Conservation (phyloP, 257 asterid species). For the Ilex asprella region DNA sequence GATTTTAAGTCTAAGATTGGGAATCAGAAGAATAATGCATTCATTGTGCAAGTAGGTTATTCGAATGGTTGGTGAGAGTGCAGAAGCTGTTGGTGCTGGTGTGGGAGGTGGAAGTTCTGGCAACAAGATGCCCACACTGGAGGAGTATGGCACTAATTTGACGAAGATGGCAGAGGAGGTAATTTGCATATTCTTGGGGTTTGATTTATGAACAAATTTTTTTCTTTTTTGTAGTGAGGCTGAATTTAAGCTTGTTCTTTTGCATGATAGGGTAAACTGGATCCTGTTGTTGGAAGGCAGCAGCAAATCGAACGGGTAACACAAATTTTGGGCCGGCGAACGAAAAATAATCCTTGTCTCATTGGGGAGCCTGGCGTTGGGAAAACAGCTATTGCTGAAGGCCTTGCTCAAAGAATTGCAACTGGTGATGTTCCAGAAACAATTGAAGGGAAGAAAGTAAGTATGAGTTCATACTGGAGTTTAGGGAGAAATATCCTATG, state of each 20-base stretch:
- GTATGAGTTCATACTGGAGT: too few species aligned
- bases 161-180: constrained; percentile 35
- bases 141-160: constrained; percentile 48
- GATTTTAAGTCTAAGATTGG: too few species aligned
- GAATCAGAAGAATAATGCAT: too few species aligned
- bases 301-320: constrained; percentile 92
- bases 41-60: constrained; percentile 27
- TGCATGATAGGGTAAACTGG: constrained; percentile 74
- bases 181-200: neutral
- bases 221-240: neutral
- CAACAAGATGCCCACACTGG: constrained; percentile 48
- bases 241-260: neutral
- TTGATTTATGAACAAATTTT: neutral
- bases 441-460: constrained; percentile 92
- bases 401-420: constrained; percentile 95
- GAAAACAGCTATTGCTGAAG: constrained; percentile 98
- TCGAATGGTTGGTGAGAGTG: constrained; percentile 48
- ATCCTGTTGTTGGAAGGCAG: constrained; percentile 96
- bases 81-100: constrained; percentile 46
- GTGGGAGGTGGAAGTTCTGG: constrained; percentile 36
- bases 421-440: constrained; percentile 97
- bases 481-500: too few species aligned
- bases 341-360: constrained; percentile 96
- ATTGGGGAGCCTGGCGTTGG: constrained; percentile 99
- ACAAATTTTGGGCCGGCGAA: constrained; percentile 93